Conservation (phyloP, 2,329 filamentous ascomycete species). For the Aspergillus phoenicis region DNA sequence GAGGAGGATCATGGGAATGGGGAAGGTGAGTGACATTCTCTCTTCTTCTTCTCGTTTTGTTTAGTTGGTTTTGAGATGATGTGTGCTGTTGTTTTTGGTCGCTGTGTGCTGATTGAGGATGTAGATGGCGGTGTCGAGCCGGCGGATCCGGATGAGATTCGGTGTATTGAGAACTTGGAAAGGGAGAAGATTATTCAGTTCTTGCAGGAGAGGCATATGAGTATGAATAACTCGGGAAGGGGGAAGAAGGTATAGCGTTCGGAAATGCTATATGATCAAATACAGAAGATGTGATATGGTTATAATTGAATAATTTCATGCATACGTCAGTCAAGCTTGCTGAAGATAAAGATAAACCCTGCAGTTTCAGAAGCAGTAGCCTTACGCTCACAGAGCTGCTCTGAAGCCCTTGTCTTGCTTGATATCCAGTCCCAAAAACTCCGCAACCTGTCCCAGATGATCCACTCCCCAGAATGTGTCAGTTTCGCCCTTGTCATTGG, state of each 20-base stretch:
- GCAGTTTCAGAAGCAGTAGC: background rate
- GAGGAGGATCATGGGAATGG: background rate
- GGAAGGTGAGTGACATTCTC: background rate
- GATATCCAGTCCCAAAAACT: slow-evolving; percentile 55
- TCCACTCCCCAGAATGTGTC: slow-evolving; percentile 64
- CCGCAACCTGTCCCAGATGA: slow-evolving; percentile 58
- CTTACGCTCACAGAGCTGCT: slow-evolving; percentile 27
- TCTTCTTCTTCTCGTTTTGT: background rate
- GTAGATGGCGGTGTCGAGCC: background rate
- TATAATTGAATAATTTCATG: too few relatives aligned
- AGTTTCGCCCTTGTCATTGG: slow-evolving; percentile 55
- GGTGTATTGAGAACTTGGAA: slow-evolving; percentile 32
- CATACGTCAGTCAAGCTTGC: background rate
- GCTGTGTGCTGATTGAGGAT: background rate
- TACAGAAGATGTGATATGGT: background rate
- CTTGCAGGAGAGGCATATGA: slow-evolving; percentile 34
- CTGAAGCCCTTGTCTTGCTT: slow-evolving; percentile 32
- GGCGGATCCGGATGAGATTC: slow-evolving; percentile 22
- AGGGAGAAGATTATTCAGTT: slow-evolving; percentile 37
- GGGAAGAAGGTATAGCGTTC: background rate
- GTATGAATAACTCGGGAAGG: slow-evolving; percentile 6
- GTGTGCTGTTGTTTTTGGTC: background rate
- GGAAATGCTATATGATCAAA: background rate
- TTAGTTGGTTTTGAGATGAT: background rate
- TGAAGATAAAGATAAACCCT: background rate